Conservation (phyloP, 2,329 filamentous ascomycete genomes). For the Spiromastix sp. region DNA sequence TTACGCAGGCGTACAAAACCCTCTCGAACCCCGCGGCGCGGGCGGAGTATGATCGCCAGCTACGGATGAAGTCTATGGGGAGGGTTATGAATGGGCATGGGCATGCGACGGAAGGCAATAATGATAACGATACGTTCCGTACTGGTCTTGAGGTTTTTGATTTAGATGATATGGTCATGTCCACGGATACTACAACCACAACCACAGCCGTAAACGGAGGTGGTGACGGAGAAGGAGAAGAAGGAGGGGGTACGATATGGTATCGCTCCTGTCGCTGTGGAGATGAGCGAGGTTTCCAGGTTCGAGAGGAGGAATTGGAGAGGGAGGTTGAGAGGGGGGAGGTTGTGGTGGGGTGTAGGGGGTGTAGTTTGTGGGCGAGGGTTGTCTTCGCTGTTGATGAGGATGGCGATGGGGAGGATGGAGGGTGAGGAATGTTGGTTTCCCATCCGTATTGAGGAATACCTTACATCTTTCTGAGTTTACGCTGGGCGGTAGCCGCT, state of each 20-base stretch:
- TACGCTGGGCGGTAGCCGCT: no score
- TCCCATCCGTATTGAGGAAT: background rate
- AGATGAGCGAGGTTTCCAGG: constrained; percentile 43
- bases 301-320: constrained; percentile 45
- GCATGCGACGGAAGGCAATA: constrained; percentile 13
- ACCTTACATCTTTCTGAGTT: no score
- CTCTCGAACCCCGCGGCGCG: constrained; percentile 36
- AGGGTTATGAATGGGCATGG: constrained; percentile 20
- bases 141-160: constrained; percentile 49
- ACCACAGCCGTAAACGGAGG: constrained; percentile 31
- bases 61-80: constrained; percentile 25
- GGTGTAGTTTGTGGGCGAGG: constrained; percentile 54
- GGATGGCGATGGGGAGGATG: constrained; percentile 14
- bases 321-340: constrained; percentile 42
- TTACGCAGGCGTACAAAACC: constrained; percentile 47
- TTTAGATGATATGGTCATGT: constrained; percentile 43
- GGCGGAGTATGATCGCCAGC: constrained; percentile 39
- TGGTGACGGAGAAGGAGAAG: constrained; percentile 33
- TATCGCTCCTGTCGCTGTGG: constrained; percentile 48
- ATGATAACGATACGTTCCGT: constrained; percentile 26
- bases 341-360: constrained; percentile 49
- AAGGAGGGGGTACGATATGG: constrained; percentile 34
- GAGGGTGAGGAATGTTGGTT: background rate
- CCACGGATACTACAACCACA: constrained; percentile 23
- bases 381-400: constrained; percentile 48